Percentiles rank a stretch among this genome's conserved stretches.
Conservation (phyloP, 129 eudicot species). For the Escallonia rubra region DNA sequence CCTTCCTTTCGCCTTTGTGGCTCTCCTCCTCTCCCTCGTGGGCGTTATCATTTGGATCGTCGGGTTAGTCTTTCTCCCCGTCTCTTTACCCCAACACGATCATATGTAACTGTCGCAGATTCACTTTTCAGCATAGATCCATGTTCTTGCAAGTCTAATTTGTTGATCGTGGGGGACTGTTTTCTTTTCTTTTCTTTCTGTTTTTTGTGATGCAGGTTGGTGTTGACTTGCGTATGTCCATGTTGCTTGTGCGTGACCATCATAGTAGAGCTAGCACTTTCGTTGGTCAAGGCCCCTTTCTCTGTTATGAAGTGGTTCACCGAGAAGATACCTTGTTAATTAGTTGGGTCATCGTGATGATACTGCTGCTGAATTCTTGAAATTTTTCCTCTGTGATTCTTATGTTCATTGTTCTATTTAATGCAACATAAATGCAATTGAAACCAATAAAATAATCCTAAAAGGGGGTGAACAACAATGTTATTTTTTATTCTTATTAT, state of each 20-base stretch:
- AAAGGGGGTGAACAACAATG: too few relatives aligned
- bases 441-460: too few relatives aligned
- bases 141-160: conserved; percentile 2
- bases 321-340: conserved; percentile 67
- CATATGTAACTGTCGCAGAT: background rate
- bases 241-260: conserved; percentile 87
- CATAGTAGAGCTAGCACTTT: conserved; percentile 65
- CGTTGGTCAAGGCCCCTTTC: conserved; percentile 74
- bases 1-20: conserved; percentile 77
- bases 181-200: background rate
- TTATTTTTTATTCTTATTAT: too few relatives aligned
- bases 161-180: background rate
- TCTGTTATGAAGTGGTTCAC: conserved; percentile 85
- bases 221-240: conserved; percentile 70
- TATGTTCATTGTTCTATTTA: too few relatives aligned
- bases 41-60: conserved; percentile 81
- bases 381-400: too few relatives aligned
- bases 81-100: background rate
- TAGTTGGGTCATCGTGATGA: background rate
- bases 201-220: conserved; percentile 34
- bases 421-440: too few relatives aligned
- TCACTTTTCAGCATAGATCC: background rate
- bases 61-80: conserved; percentile 42
- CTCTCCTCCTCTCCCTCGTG: conserved; percentile 63
- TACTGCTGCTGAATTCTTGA: too few relatives aligned